Evolutionary conservation across 192 early-diverging fungal species (phyloP).

Genomic region (Glomus cerebriforme): DNA sequence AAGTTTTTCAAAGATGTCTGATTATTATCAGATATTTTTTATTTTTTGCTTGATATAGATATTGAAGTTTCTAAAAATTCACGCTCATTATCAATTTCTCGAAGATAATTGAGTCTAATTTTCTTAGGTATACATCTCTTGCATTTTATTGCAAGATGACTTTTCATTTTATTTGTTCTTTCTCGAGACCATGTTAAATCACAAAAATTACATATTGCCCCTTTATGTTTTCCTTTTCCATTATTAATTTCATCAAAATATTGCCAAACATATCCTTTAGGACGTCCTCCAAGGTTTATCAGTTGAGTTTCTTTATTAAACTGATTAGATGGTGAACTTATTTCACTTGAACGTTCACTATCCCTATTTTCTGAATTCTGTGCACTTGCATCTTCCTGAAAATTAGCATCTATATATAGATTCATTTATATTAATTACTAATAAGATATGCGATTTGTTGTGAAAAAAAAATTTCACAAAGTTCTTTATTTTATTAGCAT

Average conservation of each 20-base stretch:
- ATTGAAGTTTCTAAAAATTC: background rate
- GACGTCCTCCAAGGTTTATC: background rate
- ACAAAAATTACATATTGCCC: background rate
- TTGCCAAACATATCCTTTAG: background rate
- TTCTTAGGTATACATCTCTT: background rate
- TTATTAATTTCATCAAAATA: background rate
- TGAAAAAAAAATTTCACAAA: no score
- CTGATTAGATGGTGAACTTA: no score
- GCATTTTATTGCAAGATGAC: background rate
- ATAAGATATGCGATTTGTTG: no score
- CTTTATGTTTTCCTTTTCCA: background rate
- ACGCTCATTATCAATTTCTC: background rate
- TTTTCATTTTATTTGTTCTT: background rate
- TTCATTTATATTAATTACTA: no score
- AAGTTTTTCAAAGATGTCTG: background rate
- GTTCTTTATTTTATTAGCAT: no score
- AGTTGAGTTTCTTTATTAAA: no score
- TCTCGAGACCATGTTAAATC: background rate
- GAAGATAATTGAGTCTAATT: background rate
- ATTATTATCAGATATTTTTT: background rate
- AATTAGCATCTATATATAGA: no score
- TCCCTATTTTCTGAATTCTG: no score
- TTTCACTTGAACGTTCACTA: no score
- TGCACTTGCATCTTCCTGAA: no score
- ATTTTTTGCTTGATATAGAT: slow-evolving; percentile 1